Evolutionary conservation across 345 rosid species (phyloP).

Genomic region (Citrus glauca): DNA sequence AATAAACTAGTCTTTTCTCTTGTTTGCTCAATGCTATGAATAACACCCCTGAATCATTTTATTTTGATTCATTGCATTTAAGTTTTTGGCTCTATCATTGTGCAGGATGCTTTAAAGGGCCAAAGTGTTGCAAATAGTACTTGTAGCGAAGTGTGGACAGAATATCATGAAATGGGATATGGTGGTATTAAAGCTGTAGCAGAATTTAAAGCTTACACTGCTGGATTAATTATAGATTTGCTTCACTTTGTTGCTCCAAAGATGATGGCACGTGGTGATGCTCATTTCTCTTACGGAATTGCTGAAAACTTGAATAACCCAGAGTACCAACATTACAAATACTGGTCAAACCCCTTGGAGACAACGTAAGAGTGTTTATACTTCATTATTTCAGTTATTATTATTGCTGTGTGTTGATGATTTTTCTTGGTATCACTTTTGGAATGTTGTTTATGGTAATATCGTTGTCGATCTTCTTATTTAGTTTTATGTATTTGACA

Average conservation of each 20-base stretch:
- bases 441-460: neutral
- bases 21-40: no score
- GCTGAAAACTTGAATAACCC: conserved; percentile 67
- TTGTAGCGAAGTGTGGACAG: conserved; percentile 58
- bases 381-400: neutral
- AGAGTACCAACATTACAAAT: conserved; percentile 51
- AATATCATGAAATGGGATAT: conserved; percentile 54
- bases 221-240: conserved; percentile 51
- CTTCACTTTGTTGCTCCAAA: conserved; percentile 61
- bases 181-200: conserved; percentile 45
- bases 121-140: conserved; percentile 26
- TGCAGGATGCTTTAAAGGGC: conserved; percentile 48
- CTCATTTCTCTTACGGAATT: conserved; percentile 69
- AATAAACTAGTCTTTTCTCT: neutral
- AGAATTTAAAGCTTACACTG: conserved; percentile 52
- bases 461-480: no score
- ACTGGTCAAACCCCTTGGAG: conserved; percentile 76
- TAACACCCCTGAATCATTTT: neutral
- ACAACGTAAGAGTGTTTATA: conserved; percentile 42
- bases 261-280: conserved; percentile 56
- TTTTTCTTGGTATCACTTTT: neutral
- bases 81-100: conserved; percentile 9
- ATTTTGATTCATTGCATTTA: neutral
- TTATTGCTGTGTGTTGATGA: neutral
- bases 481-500: no score